Base-by-base conservation (phyloP, 768 basidiomycete species). In the Asterophora parasitica region DNA sequence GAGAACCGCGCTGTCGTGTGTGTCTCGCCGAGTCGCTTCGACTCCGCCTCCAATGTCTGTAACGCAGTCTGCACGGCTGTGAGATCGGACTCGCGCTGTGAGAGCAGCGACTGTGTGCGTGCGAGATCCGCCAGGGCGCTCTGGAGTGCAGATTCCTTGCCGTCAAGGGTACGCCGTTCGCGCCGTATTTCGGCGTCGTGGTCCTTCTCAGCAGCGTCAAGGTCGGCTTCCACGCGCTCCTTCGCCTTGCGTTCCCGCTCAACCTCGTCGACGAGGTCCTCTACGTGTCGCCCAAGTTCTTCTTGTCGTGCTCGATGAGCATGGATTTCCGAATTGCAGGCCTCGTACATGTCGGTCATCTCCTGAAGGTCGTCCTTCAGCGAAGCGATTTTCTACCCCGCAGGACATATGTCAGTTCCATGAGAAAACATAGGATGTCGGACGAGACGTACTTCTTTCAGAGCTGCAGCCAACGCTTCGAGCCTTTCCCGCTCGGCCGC, bases 1-100 rank as follows among this genome's bases (percentile, higher is more conserved):
- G 88, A 88, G 70, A 92, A 90, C 36, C 82, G 75, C 17, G 92
- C 86, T 2, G 83, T 85, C 0, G 86, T 85, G 58, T 88, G 87
- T 10, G 83, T 81, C 67, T 95, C 91, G 16, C 94, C 94, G 0
- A 85, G 75, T 48, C 81, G 76, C 66, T 85, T 84, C 17, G 83
- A 81, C 63, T 93, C 90, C 23, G 74, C 70, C 59, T 96, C 92
- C 39, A 88, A 65, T 1, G 72, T 65, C 53, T 81, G 77, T n/a
- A 96, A 69, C 0, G 83, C 83, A 6, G 65, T 65, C 58, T 96
- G 88, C 2, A 96, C 78, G 0, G 80, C 76, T 1, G 71, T 69
- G 10, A 97, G 67, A 58, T 98, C 94, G 0, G 72, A 60, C 49
- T 94, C 90, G 31, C 90, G 81, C 54, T 86, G 81, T 2, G 71